phyloP scores from a whole-genome alignment of 1,284 basidiomycete species.

The Abortiporus biennis region DNA sequence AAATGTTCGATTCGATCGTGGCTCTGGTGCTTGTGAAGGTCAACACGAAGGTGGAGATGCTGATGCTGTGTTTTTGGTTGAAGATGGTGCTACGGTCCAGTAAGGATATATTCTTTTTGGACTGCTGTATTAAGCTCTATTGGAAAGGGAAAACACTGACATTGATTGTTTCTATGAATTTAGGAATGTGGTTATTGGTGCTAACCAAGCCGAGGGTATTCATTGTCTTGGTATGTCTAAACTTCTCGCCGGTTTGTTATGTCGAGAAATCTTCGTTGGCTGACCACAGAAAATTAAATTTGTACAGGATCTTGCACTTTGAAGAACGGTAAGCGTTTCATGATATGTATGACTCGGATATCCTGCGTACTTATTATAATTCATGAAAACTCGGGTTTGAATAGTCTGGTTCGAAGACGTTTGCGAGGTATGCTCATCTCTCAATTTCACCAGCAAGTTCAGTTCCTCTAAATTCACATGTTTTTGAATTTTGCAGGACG shows the following conservation, averaged over 20 bases:
- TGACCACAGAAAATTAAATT: background rate
- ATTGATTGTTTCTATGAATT: slow-evolving; percentile 11
- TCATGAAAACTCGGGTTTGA: slow-evolving; percentile 23
- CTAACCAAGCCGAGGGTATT: slow-evolving; percentile 35
- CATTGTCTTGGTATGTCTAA: slow-evolving; percentile 30
- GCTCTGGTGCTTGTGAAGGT: slow-evolving; percentile 27
- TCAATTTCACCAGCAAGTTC: background rate
- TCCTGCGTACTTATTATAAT: slow-evolving; percentile 23
- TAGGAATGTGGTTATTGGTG: slow-evolving; percentile 33
- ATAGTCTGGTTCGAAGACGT: slow-evolving; percentile 30
- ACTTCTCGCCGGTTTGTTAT: background rate
- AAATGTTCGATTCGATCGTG: slow-evolving; percentile 31
- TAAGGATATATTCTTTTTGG: background rate
- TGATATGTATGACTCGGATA: slow-evolving; percentile 4
- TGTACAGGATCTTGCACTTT: background rate
- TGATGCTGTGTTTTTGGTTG: slow-evolving; percentile 33
- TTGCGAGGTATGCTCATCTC: slow-evolving; percentile 25
- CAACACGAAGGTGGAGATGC: slow-evolving; percentile 30
- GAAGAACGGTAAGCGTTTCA: background rate
- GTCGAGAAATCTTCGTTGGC: too few species aligned
- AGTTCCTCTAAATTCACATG: too few species aligned
- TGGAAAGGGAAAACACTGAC: too few species aligned
- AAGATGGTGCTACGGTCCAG: slow-evolving; percentile 29
- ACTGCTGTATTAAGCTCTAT: background rate
- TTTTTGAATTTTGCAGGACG: slow-evolving; percentile 16